Percentiles rank a stretch among this genome's conserved stretches.
Conservation (phyloP, 2,329 filamentous ascomycete genomes). For the Colletotrichum eleusines region DNA sequence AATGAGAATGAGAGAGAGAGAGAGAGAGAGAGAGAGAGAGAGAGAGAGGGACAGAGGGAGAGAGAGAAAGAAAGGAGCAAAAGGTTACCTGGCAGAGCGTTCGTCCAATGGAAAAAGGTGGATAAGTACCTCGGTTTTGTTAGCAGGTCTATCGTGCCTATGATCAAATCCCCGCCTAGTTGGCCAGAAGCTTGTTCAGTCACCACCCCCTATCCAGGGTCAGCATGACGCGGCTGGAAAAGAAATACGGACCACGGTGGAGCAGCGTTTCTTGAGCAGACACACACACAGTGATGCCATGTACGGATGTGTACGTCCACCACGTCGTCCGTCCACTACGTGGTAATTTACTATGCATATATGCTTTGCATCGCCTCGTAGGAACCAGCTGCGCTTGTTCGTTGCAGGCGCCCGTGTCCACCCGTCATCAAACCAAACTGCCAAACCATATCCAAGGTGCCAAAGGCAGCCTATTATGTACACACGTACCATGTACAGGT, state of each 20-base stretch:
- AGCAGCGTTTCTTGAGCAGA: background rate
- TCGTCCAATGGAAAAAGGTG: slow-evolving; percentile 11
- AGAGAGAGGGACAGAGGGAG: background rate
- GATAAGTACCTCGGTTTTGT: background rate
- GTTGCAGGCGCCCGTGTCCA: no score
- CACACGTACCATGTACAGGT: no score
- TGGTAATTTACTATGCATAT: background rate
- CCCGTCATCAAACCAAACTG: slow-evolving; percentile 1
- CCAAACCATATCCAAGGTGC: background rate
- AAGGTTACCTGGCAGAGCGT: background rate
- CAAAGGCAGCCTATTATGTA: no score
- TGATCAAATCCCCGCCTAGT: slow-evolving; percentile 20
- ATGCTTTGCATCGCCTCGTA: no score
- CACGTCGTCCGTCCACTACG: no score
- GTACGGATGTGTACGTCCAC: no score
- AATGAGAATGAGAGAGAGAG: background rate
- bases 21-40: background rate
- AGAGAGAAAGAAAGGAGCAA: background rate
- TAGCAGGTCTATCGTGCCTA: slow-evolving; percentile 14
- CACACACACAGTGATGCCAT: no score
- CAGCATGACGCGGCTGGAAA: slow-evolving; percentile 29
- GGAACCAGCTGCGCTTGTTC: background rate
- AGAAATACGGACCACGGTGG: slow-evolving; percentile 32
- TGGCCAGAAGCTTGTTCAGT: slow-evolving; percentile 32
- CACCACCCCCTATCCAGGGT: slow-evolving; percentile 24